A percentile compares a stretch with the other conserved stretches of the same genome.
These are phyloP conservation scores for Nicotiana tomentosiformis DNA, from an alignment of 257 asterid species.

Conservation along the genomic window DNA sequence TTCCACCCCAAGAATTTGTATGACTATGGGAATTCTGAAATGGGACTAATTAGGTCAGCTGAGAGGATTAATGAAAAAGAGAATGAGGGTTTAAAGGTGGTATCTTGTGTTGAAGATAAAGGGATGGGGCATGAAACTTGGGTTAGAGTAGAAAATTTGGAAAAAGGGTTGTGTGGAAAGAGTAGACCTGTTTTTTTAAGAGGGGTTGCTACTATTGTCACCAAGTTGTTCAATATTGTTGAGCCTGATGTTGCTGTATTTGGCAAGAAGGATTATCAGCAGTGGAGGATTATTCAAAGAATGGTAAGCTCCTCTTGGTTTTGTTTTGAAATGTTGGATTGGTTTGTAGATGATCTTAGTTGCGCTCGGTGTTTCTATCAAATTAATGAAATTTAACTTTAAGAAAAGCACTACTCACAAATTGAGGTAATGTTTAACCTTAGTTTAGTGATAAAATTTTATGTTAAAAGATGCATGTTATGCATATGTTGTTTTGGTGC, in stretches of 20 bases:
- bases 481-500: background rate
- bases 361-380: background rate
- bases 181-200: slow-evolving; percentile 85
- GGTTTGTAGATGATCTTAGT: background rate
- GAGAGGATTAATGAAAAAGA: background rate
- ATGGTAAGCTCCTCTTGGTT: slow-evolving; percentile 41
- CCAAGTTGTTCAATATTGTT: slow-evolving; percentile 79
- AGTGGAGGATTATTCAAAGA: slow-evolving; percentile 68
- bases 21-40: slow-evolving; percentile 38
- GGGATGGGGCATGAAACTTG: slow-evolving; percentile 84
- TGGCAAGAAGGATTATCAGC: slow-evolving; percentile 99
- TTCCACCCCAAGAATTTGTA: slow-evolving; percentile 72
- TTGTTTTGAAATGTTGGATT: background rate
- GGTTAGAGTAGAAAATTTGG: slow-evolving; percentile 75
- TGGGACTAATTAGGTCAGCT: background rate
- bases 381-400: background rate
- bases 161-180: slow-evolving; percentile 79
- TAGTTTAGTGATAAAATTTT: background rate
- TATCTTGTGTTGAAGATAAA: slow-evolving; percentile 63
- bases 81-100: slow-evolving; percentile 19
- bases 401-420: background rate
- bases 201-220: slow-evolving; percentile 91
- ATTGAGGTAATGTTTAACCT: background rate
- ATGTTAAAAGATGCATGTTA: background rate
- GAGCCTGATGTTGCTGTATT: slow-evolving; percentile 90